Evolutionary conservation across 2,329 filamentous ascomycete species (phyloP).

Genomic region (Penicillium corylophilum): DNA sequence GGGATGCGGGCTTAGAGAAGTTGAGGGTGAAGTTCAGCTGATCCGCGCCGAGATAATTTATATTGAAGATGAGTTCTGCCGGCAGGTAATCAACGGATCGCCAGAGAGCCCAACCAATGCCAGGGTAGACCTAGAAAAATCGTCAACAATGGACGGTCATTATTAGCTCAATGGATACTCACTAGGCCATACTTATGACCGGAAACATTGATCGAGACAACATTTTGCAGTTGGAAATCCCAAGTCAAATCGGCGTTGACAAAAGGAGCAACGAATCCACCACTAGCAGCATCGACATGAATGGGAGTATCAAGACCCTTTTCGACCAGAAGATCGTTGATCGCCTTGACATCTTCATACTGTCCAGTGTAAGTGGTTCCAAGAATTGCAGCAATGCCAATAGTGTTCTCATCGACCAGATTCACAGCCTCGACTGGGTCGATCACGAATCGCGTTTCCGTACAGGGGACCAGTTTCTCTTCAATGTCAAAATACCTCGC

Average conservation of each 20-base stretch:
- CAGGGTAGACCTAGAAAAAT: neutral
- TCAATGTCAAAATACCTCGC: conserved; percentile 74
- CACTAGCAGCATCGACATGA: neutral
- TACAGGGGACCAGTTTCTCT: conserved; percentile 28
- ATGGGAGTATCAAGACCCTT: neutral
- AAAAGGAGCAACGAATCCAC: neutral
- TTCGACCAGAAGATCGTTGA: neutral
- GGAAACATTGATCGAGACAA: neutral
- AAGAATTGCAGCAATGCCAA: neutral
- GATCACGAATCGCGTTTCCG: neutral
- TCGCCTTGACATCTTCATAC: neutral
- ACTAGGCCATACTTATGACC: neutral
- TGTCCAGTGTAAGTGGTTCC: neutral
- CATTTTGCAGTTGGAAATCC: neutral
- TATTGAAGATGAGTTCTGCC: neutral
- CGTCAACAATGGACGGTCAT: neutral
- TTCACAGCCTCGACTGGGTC: neutral
- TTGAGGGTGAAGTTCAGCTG: neutral
- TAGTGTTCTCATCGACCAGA: neutral
- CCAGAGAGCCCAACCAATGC: neutral
- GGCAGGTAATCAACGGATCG: neutral
- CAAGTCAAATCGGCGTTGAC: neutral
- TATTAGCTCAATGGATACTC: neutral
- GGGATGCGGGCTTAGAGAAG: neutral
- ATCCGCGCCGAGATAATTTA: neutral